These are phyloP conservation scores for Tetradesmus lagerheimii DNA, from an alignment of 139 green algal species.

Conservation along the genomic window DNA sequence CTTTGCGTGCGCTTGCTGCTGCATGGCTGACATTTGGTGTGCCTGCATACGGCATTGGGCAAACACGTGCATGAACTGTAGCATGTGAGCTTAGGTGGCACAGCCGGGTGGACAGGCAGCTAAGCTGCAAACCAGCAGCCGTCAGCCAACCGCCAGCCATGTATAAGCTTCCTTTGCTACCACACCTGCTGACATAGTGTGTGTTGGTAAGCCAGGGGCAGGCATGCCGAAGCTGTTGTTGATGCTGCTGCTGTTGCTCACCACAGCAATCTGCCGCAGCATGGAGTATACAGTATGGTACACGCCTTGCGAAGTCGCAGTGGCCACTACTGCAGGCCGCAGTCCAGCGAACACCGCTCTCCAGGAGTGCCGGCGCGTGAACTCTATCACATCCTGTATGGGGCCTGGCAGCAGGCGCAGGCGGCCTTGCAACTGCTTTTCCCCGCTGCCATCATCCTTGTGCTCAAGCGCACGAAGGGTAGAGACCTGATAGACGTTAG, in stretches of 20 bases:
- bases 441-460: not conserved
- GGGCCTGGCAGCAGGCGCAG: constrained; percentile 9
- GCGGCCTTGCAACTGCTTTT: constrained; percentile 45
- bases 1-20: not conserved
- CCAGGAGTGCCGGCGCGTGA: constrained; percentile 60
- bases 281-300: constrained; percentile 92
- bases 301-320: constrained; percentile 81
- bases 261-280: constrained; percentile 59
- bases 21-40: constrained; percentile 16
- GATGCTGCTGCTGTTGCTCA: constrained; percentile 32
- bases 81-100: not conserved
- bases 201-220: not conserved
- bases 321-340: constrained; percentile 78
- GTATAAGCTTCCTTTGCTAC: not conserved
- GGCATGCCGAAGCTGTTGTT: not conserved
- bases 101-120: not conserved
- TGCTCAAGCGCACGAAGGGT: constrained; percentile 35
- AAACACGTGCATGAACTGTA: not conserved
- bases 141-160: not conserved
- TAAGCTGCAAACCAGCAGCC: not conserved
- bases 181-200: not conserved
- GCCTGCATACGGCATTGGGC: not conserved
- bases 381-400: constrained; percentile 39
- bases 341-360: constrained; percentile 77
- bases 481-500: not conserved